Percentiles rank a stretch among this genome's conserved stretches.
Evolutionary conservation across 108 stramenopile genomes (phyloP).

Genomic region (Skeletonema costatum): DNA sequence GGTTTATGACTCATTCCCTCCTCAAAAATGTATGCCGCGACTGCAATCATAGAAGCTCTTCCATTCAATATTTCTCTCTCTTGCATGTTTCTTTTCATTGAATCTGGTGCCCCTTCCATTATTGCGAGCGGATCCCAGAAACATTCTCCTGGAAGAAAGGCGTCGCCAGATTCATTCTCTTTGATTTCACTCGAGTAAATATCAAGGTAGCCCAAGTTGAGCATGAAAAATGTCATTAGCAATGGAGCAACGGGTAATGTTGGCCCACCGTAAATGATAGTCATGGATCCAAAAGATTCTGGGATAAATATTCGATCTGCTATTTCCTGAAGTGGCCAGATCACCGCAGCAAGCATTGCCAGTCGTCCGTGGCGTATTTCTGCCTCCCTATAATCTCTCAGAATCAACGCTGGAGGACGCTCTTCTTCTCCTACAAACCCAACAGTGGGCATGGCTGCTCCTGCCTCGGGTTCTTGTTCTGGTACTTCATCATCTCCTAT

Average conservation of each 20-base stretch:
- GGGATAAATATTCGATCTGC: constrained; percentile 74
- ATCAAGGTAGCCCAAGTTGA: constrained; percentile 85
- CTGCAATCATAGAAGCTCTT: constrained; percentile 91
- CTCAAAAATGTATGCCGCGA: constrained; percentile 84
- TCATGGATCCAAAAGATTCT: constrained; percentile 55
- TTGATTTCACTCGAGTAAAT: constrained; percentile 78
- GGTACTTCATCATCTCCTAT: not conserved
- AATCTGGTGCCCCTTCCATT: constrained; percentile 72
- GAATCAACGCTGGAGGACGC: constrained; percentile 73
- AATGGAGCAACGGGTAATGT: constrained; percentile 82
- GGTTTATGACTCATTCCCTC: constrained; percentile 73
- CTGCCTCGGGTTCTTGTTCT: constrained; percentile 17
- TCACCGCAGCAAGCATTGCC: constrained; percentile 87
- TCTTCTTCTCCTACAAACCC: constrained; percentile 36
- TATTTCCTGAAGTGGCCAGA: constrained; percentile 88
- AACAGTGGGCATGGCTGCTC: constrained; percentile 35
- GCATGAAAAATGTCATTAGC: constrained; percentile 80
- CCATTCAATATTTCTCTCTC: constrained; percentile 92
- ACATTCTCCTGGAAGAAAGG: constrained; percentile 87
- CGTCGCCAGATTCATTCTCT: constrained; percentile 79
- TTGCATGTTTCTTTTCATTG: constrained; percentile 90
- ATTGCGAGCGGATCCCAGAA: constrained; percentile 90
- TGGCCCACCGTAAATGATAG: constrained; percentile 68
- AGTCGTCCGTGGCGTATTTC: constrained; percentile 91
- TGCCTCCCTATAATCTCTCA: constrained; percentile 87